Evolutionary conservation across 495 filamentous ascomycete genomes (phyloP), one percentile per base, ranked within the genome.

Genomic region (Penicillium nucicola): DNA sequence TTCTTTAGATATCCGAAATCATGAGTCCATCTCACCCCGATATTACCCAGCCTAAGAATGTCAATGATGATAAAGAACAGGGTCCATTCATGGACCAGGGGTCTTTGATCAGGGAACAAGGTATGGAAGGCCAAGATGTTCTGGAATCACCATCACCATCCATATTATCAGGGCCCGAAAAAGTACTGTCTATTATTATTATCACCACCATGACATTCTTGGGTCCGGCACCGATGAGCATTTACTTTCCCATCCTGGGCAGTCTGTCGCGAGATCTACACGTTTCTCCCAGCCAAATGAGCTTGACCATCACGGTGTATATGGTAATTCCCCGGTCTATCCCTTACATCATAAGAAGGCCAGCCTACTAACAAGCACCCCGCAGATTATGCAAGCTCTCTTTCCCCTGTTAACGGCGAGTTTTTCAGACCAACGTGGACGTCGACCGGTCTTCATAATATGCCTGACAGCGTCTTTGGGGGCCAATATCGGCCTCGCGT

Each of bases 201-300:
- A 11, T 35, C 9, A 40, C 46, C 20, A 13, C 35, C 34, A 33
- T 49, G 22, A 49, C 77, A 35, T 83, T 87, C 55, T 76, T 86
- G 55, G 84, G 80, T 0, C 84, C 84, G 8, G 72, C 86, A 33
- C 81, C 81, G 0, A 78, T 80, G 23, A 82, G 82, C 52, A 86
- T 86, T 22, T 88, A 88, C 62, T 86, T 86, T 43, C 85, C 85
- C 4, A 83, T 81, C 11, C 66, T 89, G 22, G 77, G 75, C 33
- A 50, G 77, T 18, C 56, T 86, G 12, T 61, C 83, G 1, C 42
- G 45, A 2, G 77, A 85, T 35, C 67, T 87, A 2, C 54, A 74
- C 15, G 80, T 86, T 0, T 78, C 81, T 0, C 61, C 72, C 20
- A 68, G 60, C 3, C 66, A 82, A 43, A 84, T 87, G 68, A 88